A percentile compares a stretch with the other conserved stretches of the same genome.
phyloP scores from a whole-genome alignment of 306 rosid genomes.

The Lathyrus sativus region DNA sequence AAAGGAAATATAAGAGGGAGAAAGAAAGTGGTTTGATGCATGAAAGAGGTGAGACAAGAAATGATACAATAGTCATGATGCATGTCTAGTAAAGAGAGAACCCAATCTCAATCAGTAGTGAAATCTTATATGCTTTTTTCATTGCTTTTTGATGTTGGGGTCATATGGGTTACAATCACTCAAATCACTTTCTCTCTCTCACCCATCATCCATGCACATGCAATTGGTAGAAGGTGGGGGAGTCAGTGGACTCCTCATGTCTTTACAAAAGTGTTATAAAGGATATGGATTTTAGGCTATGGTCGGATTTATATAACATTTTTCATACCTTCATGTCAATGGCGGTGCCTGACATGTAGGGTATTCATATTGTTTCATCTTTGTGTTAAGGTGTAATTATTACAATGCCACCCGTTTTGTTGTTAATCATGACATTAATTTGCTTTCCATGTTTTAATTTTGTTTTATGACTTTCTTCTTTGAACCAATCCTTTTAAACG shows the following conservation, averaged over 20 bases:
- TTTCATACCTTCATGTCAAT: constrained; percentile 30
- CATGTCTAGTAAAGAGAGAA: constrained; percentile 72
- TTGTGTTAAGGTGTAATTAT: constrained; percentile 33
- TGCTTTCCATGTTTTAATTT: constrained; percentile 27
- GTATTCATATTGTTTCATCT: constrained; percentile 27
- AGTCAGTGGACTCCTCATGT: constrained; percentile 69
- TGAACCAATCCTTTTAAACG: constrained; percentile 10
- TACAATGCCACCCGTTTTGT: constrained; percentile 36
- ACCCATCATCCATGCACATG: constrained; percentile 88
- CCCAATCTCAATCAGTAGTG: constrained; percentile 64
- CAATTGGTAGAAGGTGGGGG: constrained; percentile 39
- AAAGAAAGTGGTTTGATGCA: constrained; percentile 35
- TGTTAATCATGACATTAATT: constrained; percentile 44
- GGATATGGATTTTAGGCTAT: neutral
- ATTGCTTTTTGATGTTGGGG: constrained; percentile 42
- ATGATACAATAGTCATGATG: constrained; percentile 74
- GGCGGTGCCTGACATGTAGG: constrained; percentile 42
- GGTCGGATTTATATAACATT: constrained; percentile 21
- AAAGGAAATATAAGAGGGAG: constrained; percentile 30
- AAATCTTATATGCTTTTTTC: constrained; percentile 57
- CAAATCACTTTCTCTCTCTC: constrained; percentile 54
- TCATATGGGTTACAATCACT: constrained; percentile 53
- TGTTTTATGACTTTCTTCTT: constrained; percentile 6
- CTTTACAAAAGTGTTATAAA: constrained; percentile 36
- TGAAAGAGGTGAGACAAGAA: constrained; percentile 65